phyloP scores from a whole-genome alignment of 1,284 basidiomycete species.

The Somion occarium region DNA sequence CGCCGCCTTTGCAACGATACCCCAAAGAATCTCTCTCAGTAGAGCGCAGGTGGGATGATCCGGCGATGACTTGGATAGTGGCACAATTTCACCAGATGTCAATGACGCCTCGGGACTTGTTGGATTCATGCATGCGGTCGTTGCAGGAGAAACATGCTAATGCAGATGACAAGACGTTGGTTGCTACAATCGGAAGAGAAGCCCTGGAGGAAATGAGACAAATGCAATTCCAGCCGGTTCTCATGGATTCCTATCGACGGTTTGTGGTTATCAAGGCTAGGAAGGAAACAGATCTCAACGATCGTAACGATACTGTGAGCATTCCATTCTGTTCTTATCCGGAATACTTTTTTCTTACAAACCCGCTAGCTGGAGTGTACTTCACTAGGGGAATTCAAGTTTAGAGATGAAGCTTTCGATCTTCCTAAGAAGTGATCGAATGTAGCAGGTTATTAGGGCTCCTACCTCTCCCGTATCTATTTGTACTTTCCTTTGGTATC shows the following conservation, averaged over 20 bases:
- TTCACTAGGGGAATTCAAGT: constrained; percentile 30
- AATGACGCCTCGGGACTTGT: constrained; percentile 29
- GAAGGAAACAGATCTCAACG: constrained; percentile 24
- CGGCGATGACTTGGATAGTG: constrained; percentile 22
- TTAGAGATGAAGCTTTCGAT: constrained; percentile 37
- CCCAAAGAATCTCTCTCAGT: not conserved
- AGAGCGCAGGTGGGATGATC: constrained; percentile 10
- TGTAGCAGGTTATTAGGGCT: no score
- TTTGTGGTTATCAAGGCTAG: constrained; percentile 49
- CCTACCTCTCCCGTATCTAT: no score
- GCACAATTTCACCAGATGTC: constrained; percentile 20
- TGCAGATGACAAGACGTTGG: not conserved
- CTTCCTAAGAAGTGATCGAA: not conserved
- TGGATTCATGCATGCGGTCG: constrained; percentile 36
- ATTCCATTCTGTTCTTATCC: not conserved
- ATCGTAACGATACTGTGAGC: constrained; percentile 31
- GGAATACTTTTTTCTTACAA: not conserved
- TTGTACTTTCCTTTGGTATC: no score
- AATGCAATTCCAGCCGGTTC: constrained; percentile 51
- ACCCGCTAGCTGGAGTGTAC: constrained; percentile 35
- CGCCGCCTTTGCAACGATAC: constrained; percentile 30
- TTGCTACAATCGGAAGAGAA: constrained; percentile 32
- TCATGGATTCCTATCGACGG: constrained; percentile 56
- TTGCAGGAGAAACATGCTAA: constrained; percentile 34
- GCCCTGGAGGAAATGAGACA: constrained; percentile 37